Base-by-base conservation (phyloP, 805 yeast genomes). In the Suhomyces xylopsoci region DNA sequence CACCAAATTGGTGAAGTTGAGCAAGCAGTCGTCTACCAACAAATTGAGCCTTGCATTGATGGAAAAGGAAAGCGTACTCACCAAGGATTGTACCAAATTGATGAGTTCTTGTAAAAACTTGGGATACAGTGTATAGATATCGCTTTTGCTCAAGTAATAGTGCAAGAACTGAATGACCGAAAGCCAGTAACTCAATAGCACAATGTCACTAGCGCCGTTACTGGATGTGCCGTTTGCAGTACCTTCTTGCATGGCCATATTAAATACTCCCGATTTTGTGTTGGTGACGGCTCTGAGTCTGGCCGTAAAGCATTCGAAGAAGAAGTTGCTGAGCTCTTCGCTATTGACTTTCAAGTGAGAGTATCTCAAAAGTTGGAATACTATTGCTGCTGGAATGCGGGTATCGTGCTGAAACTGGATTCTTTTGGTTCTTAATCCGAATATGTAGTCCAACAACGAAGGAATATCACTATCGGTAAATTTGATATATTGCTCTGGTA, bases 161-260 rank as follows among this genome's bases (percentile, higher is more conserved):
- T 87, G 85, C 48, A 93, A 70, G 58, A 88, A 84, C 54, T 88
- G 88, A 45, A 88, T 65, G 24, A 88, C 86, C 4, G 96, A 84
- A 36, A 94, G 79, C 98, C 98, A 94, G 66, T 90, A 93, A 48
- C 96, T 86, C 55, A 86, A 78, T 41, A 79, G 64, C 15, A 88
- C 88, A 51, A 87, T 84, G 62, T 88, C 93, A 30, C 85, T 87
- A 32, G 77, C 69, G 5, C 73, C 76, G 7, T 7, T n/a, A 2
- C 12, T 9, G 19, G 26, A 15, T 30, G 58, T 30, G 7, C 25
- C 14, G 55, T 53, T 54, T 12, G 55, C 28, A 22, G n/a, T 36
- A 10, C 42, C 63, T 40, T 51, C 58, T 65, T 47, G 66, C 12
- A 64, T 55, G 5, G 73, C 74, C 72, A 74, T 70, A 42, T 78